phyloP scores from a whole-genome alignment of 805 yeast species.

The Aciculoconidium aculeatum region DNA sequence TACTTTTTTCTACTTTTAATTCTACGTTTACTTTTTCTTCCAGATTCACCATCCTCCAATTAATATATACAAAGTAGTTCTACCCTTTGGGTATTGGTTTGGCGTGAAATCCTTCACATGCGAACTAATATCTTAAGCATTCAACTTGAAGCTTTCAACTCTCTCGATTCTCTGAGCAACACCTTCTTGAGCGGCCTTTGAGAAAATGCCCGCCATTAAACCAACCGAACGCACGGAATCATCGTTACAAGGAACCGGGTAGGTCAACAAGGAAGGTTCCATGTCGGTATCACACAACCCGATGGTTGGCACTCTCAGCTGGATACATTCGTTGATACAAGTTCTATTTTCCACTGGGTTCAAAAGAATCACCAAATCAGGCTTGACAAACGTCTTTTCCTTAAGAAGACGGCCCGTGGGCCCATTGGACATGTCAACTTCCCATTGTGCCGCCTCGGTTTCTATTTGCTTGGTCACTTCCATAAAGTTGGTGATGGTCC shows the following conservation, averaged over 20 bases:
- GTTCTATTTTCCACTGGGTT: slow-evolving; percentile 85
- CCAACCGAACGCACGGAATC: slow-evolving; percentile 80
- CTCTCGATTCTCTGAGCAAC: slow-evolving; percentile 53
- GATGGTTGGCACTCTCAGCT: slow-evolving; percentile 82
- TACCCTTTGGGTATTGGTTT: no score
- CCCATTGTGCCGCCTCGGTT: slow-evolving; percentile 31
- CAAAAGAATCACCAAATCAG: slow-evolving; percentile 80
- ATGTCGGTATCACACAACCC: slow-evolving; percentile 92
- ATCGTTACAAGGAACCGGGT: slow-evolving; percentile 95
- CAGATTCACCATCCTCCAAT: no score
- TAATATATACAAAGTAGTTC: no score
- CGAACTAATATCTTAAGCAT: no score
- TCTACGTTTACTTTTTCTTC: no score
- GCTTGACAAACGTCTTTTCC: slow-evolving; percentile 58
- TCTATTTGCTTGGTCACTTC: slow-evolving; percentile 54
- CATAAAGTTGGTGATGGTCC: slow-evolving; percentile 81
- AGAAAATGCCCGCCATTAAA: slow-evolving; percentile 74
- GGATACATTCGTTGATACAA: slow-evolving; percentile 75
- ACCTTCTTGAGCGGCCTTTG: slow-evolving; percentile 83
- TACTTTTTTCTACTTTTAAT: slow-evolving; percentile 5
- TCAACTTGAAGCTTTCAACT: no score
- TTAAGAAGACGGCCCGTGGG: slow-evolving; percentile 59
- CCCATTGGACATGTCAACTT: slow-evolving; percentile 68
- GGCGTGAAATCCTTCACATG: no score
- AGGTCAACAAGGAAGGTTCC: slow-evolving; percentile 84